Conservation (phyloP, 2,329 filamentous ascomycete genomes). For the Fusarium sp. region DNA sequence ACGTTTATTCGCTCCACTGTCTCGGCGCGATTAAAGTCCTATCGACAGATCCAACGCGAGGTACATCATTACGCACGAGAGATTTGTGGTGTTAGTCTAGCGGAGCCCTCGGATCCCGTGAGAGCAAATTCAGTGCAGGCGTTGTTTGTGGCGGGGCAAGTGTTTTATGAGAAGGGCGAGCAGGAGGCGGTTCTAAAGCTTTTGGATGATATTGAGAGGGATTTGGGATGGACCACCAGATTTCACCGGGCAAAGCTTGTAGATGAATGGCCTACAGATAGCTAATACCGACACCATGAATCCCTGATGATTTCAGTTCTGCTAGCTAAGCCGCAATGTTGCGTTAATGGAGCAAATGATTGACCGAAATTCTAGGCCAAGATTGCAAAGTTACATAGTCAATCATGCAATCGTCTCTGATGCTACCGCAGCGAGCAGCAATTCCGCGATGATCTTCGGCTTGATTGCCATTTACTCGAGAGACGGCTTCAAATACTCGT, state of each 20-base stretch:
- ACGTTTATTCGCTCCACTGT: constrained; percentile 38
- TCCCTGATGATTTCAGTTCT: too few species aligned
- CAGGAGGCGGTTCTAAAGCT: constrained; percentile 64
- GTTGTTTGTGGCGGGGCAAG: constrained; percentile 37
- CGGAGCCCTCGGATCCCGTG: constrained; percentile 27
- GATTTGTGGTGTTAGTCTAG: constrained; percentile 35
- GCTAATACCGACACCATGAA: too few species aligned
- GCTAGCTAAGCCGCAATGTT: background rate
- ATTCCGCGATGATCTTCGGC: background rate
- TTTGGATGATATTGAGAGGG: constrained; percentile 67
- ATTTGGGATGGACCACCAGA: constrained; percentile 68
- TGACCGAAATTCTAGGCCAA: background rate
- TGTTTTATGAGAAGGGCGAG: constrained; percentile 58
- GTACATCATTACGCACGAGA: constrained; percentile 30
- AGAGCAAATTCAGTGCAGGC: constrained; percentile 36
- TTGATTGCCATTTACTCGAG: background rate
- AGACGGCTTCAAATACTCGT: background rate
- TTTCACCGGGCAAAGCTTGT: constrained; percentile 31
- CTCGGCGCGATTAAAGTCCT: constrained; percentile 30
- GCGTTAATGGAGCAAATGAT: background rate
- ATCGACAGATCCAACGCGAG: constrained; percentile 25
- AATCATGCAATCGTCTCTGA: background rate
- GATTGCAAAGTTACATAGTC: background rate
- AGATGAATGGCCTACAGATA: constrained; percentile 26
- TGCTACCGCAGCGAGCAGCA: background rate